Conservation (phyloP, 257 asterid genomes). For the Ocimum tenuiflorum region DNA sequence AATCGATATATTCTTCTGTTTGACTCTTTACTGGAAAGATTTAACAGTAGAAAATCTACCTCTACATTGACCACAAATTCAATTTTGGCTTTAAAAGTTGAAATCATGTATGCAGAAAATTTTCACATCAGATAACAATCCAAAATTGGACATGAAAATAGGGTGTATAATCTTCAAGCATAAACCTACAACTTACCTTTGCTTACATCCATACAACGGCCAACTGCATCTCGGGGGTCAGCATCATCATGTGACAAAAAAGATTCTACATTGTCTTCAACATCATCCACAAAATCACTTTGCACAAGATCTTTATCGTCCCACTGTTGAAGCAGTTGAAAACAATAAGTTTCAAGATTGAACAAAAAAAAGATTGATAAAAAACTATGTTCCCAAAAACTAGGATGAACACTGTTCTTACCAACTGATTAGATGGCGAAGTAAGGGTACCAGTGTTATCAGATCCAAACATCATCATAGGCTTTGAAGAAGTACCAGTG, state of each 20-base stretch:
- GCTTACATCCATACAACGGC: slow-evolving; percentile 87
- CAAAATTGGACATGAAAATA: background rate
- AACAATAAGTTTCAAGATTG: slow-evolving; percentile 21
- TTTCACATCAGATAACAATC: background rate
- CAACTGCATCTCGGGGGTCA: slow-evolving; percentile 79
- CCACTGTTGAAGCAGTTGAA: slow-evolving; percentile 58
- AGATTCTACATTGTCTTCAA: slow-evolving; percentile 90
- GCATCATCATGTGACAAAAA: slow-evolving; percentile 89
- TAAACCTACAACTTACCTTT: slow-evolving; percentile 45
- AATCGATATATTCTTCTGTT: background rate
- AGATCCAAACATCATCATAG: slow-evolving; percentile 75
- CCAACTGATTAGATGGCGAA: slow-evolving; percentile 89
- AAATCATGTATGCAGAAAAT: background rate
- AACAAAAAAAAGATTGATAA: background rate
- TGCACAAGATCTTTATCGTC: slow-evolving; percentile 90
- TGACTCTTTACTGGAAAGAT: background rate
- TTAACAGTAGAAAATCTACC: background rate
- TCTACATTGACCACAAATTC: background rate
- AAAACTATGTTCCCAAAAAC: no score
- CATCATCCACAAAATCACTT: slow-evolving; percentile 96
- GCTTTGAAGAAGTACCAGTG: slow-evolving; percentile 75
- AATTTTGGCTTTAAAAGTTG: background rate
- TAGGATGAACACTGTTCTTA: slow-evolving; percentile 23
- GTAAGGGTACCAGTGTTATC: slow-evolving; percentile 80
- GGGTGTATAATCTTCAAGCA: no score